Conservation (phyloP, 768 basidiomycete genomes). For the Dentipellis sp. region DNA sequence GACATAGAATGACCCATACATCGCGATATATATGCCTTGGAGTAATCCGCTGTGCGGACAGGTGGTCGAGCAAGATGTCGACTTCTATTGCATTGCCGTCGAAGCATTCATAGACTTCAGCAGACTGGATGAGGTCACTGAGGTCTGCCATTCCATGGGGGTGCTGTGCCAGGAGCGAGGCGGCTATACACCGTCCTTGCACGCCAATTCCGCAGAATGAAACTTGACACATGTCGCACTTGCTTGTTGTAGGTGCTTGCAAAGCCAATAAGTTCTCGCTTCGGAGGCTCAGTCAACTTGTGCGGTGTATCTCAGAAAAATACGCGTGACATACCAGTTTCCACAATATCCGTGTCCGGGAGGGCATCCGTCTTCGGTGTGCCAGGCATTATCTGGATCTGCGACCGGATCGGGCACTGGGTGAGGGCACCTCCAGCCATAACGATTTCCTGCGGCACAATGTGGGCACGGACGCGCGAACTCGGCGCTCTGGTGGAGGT, state of each 20-base stretch:
- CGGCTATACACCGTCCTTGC: constrained; percentile 61
- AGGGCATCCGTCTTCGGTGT: constrained; percentile 65
- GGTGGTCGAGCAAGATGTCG: constrained; percentile 77
- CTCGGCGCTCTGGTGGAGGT: constrained; percentile 52
- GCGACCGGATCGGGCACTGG: constrained; percentile 65
- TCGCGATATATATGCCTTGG: constrained; percentile 73
- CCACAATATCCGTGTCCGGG: constrained; percentile 77
- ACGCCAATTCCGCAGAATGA: constrained; percentile 79
- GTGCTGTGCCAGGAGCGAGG: constrained; percentile 46
- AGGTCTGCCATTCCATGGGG: constrained; percentile 62
- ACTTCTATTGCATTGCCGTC: constrained; percentile 72
- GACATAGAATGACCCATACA: constrained; percentile 28
- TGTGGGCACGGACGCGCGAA: constrained; percentile 76
- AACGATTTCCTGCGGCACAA: constrained; percentile 58
- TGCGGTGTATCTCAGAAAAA: neutral
- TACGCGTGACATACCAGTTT: constrained; percentile 50
- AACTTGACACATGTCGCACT: constrained; percentile 76
- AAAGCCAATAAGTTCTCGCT: constrained; percentile 73
- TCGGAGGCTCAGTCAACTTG: neutral
- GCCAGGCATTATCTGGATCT: constrained; percentile 70
- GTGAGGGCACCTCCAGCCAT: constrained; percentile 74
- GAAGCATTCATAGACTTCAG: constrained; percentile 75
- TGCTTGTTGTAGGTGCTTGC: constrained; percentile 66
- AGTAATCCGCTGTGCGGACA: constrained; percentile 49
- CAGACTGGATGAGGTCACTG: constrained; percentile 68